A percentile compares a stretch with the other conserved stretches of the same genome.
Evolutionary conservation across 352 stramenopile species (phyloP).

Genomic region (Phytophthora sp.): DNA sequence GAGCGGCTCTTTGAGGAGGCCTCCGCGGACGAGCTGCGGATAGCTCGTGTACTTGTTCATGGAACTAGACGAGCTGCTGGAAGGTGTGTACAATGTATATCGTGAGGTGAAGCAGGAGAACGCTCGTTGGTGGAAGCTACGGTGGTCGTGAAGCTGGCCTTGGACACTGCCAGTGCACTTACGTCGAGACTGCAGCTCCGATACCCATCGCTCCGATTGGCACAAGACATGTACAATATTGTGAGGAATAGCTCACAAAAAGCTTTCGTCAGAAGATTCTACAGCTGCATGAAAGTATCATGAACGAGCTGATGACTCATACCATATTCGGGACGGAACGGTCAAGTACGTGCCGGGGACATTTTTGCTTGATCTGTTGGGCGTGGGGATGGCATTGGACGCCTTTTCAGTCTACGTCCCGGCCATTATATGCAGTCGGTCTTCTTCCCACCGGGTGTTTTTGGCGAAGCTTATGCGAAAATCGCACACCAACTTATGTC

Average conservation of each 20-base stretch:
- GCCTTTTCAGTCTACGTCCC: background rate
- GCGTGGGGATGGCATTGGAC: background rate
- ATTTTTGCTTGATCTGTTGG: background rate
- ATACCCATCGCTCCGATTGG: background rate
- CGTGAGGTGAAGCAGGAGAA: slow-evolving; percentile 33
- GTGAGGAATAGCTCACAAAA: background rate
- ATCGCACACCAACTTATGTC: slow-evolving; percentile 19
- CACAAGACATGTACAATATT: slow-evolving; percentile 4
- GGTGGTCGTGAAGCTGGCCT: slow-evolving; percentile 33
- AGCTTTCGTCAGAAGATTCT: slow-evolving; percentile 5
- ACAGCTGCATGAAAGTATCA: background rate
- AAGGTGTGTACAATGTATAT: slow-evolving; percentile 29
- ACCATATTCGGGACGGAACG: background rate
- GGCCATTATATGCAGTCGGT: background rate
- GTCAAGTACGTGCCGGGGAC: background rate
- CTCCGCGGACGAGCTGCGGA: slow-evolving; percentile 33
- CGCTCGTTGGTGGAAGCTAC: slow-evolving; percentile 44
- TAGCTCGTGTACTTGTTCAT: slow-evolving; percentile 37
- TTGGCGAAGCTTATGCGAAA: slow-evolving; percentile 9
- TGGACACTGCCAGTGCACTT: slow-evolving; percentile 16
- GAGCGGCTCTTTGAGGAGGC: slow-evolving; percentile 22
- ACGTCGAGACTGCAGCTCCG: slow-evolving; percentile 28
- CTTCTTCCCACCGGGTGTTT: slow-evolving; percentile 8
- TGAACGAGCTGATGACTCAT: background rate
- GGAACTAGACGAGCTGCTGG: slow-evolving; percentile 31